phyloP scores from a whole-genome alignment of 768 basidiomycete genomes.

The Tylopilus vinaceipallidus region DNA sequence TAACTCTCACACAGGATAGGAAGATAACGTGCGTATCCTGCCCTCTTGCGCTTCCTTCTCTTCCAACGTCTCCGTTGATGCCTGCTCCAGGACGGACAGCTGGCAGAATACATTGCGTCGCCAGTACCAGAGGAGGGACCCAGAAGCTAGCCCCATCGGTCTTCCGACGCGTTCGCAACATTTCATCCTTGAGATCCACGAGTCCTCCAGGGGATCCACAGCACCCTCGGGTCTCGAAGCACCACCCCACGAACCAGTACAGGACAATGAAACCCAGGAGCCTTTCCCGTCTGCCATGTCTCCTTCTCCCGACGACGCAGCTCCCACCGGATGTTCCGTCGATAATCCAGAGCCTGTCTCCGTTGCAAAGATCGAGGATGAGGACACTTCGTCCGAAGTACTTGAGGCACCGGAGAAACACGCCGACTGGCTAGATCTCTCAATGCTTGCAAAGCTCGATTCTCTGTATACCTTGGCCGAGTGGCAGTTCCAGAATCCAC shows the following conservation, averaged over 20 bases:
- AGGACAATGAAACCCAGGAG: constrained; percentile 16
- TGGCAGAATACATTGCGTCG: constrained; percentile 79
- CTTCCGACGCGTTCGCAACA: constrained; percentile 35
- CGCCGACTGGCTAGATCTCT: constrained; percentile 68
- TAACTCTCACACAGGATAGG: constrained; percentile 74
- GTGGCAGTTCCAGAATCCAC: constrained; percentile 86
- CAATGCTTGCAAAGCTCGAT: constrained; percentile 71
- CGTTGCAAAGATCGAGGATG: constrained; percentile 22
- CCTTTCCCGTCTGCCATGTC: background rate
- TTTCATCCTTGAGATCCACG: constrained; percentile 16
- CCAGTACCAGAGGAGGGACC: constrained; percentile 74
- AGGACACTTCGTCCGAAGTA: constrained; percentile 15
- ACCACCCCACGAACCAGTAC: constrained; percentile 6
- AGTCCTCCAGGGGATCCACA: constrained; percentile 31
- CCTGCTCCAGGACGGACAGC: constrained; percentile 55
- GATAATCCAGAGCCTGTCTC: constrained; percentile 1
- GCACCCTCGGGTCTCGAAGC: constrained; percentile 18
- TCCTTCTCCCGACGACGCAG: constrained; percentile 5
- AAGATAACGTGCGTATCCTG: constrained; percentile 62
- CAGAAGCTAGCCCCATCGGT: constrained; percentile 70
- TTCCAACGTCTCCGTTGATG: constrained; percentile 15
- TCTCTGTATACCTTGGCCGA: constrained; percentile 71
- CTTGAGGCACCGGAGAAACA: constrained; percentile 38
- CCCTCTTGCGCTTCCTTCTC: constrained; percentile 19
- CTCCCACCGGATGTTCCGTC: background rate